Conservation (phyloP, 768 basidiomycete species). For the Daedaleopsis sinensis region DNA sequence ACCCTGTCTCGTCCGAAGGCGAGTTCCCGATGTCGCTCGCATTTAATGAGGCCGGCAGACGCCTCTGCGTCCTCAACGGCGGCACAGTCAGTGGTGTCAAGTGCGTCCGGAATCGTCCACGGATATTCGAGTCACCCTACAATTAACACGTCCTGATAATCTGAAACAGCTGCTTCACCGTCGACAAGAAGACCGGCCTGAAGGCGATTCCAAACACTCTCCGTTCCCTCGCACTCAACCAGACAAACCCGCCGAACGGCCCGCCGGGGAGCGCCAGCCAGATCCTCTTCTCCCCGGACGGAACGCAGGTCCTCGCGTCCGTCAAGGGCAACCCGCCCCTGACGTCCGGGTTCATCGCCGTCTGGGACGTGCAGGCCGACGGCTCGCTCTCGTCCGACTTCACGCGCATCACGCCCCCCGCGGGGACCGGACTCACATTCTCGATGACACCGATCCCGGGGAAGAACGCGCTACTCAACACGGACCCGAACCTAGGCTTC, state of each 20-base stretch:
- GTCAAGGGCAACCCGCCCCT: conserved; percentile 49
- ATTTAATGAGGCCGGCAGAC: conserved; percentile 17
- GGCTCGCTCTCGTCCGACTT: conserved; percentile 48
- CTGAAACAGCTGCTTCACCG: conserved; percentile 44
- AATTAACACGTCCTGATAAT: background rate
- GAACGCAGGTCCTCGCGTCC: conserved; percentile 46
- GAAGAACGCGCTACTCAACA: conserved; percentile 31
- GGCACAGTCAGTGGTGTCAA: conserved; percentile 47
- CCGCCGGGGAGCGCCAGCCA: conserved; percentile 49
- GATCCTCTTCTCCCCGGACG: conserved; percentile 50
- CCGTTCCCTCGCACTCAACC: conserved; percentile 48
- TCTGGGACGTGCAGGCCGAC: conserved; percentile 48
- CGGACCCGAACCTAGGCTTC: conserved; percentile 34
- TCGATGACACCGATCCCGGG: conserved; percentile 41
- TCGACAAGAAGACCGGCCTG: conserved; percentile 46
- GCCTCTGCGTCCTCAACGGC: conserved; percentile 40
- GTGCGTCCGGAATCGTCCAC: conserved; percentile 18
- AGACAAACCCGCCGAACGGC: conserved; percentile 55
- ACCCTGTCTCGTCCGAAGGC: conserved; percentile 27
- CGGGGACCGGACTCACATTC: conserved; percentile 51
- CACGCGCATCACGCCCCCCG: conserved; percentile 37
- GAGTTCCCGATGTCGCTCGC: conserved; percentile 33
- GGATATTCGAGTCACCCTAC: background rate
- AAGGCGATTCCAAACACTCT: conserved; percentile 43
- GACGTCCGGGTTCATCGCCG: conserved; percentile 50